Evolutionary conservation across 164 flowering plant species (phyloP).

Genomic region (Houttuynia cordata): DNA sequence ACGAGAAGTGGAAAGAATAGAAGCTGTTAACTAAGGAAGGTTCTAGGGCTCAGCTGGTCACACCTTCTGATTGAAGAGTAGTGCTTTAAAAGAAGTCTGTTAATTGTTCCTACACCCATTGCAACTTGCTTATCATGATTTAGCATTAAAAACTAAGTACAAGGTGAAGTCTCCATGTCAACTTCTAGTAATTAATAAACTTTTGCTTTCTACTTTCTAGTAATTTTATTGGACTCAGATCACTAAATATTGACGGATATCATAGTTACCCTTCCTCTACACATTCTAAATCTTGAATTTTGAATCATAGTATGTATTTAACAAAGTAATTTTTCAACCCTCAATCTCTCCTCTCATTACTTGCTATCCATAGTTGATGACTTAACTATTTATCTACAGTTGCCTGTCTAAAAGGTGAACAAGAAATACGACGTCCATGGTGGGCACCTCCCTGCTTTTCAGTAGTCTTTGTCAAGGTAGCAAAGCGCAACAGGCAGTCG

Average conservation of each 20-base stretch:
- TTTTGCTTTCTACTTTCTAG: neutral
- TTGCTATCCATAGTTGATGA: neutral
- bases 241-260: too few species aligned
- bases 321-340: neutral
- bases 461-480: slow-evolving; percentile 55
- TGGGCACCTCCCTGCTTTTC: slow-evolving; percentile 96
- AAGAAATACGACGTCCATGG: slow-evolving; percentile 92
- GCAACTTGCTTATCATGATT: neutral
- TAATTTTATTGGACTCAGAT: neutral
- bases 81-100: neutral
- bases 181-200: neutral
- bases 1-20: too few species aligned
- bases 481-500: slow-evolving; percentile 84
- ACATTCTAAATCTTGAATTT: too few species aligned
- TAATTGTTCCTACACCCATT: neutral
- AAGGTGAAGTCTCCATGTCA: neutral
- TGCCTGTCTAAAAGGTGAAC: slow-evolving; percentile 96
- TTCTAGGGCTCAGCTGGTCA: neutral
- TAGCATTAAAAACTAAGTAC: neutral
- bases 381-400: slow-evolving; percentile 27
- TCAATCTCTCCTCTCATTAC: neutral
- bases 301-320: neutral
- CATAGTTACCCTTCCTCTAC: neutral
- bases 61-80: neutral
- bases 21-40: neutral